Percentiles rank a stretch among this genome's conserved stretches.
phyloP scores from a whole-genome alignment of 371 early-diverging fungal species.

The Apophysomyces ossiformis region DNA sequence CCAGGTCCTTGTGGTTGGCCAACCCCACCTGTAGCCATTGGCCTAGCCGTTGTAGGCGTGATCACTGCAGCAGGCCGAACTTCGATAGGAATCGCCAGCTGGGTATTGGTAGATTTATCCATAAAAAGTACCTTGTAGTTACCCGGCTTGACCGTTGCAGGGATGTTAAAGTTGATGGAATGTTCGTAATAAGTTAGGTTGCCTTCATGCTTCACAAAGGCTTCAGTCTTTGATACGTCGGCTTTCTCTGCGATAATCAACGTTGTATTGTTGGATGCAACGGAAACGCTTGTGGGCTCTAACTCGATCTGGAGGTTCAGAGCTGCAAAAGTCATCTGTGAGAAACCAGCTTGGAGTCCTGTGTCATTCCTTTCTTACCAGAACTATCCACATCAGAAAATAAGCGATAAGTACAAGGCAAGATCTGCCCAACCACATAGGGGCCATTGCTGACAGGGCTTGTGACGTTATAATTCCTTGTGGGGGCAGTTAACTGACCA shows the following conservation, averaged over 20 bases:
- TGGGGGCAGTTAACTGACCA: conserved; percentile 48
- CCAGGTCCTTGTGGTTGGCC: conserved; percentile 32
- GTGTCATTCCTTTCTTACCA: conserved; percentile 29
- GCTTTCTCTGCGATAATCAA: conserved; percentile 40
- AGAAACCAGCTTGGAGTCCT: background rate
- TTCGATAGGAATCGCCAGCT: conserved; percentile 49
- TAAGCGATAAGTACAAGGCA: conserved; percentile 54
- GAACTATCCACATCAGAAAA: conserved; percentile 48
- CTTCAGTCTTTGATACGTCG: conserved; percentile 49
- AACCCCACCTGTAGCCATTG: conserved; percentile 28
- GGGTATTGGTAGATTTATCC: conserved; percentile 45
- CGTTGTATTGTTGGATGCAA: conserved; percentile 19
- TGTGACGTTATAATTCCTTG: conserved; percentile 53
- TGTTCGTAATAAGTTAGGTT: conserved; percentile 54
- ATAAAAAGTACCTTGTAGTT: conserved; percentile 47
- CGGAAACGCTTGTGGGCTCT: conserved; percentile 7
- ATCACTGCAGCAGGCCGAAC: conserved; percentile 46
- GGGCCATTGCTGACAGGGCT: conserved; percentile 46
- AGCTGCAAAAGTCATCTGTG: conserved; percentile 8
- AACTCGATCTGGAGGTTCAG: conserved; percentile 17
- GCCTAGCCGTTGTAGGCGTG: conserved; percentile 29
- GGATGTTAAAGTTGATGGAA: conserved; percentile 50
- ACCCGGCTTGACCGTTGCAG: conserved; percentile 39
- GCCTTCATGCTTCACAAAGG: conserved; percentile 43
- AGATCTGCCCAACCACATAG: conserved; percentile 50